Percentiles rank a stretch among this genome's conserved stretches.
Conservation (phyloP, 2,329 filamentous ascomycete species). For the Xylariaceae sp. region DNA sequence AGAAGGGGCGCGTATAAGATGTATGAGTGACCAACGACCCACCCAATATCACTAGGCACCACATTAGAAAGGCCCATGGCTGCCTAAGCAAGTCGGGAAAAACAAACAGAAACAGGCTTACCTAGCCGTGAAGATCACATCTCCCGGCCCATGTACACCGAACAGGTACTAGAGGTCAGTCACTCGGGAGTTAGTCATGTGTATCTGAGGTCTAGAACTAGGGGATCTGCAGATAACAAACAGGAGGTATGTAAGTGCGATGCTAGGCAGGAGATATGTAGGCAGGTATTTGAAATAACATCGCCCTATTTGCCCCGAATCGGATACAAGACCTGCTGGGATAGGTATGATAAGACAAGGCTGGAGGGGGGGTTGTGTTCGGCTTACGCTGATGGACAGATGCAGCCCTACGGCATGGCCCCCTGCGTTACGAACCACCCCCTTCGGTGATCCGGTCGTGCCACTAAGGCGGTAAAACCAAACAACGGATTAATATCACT, state of each 20-base stretch:
- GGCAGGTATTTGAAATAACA: neutral
- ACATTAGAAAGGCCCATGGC: conserved; percentile 11
- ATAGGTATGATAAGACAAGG: neutral
- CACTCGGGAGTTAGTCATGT: neutral
- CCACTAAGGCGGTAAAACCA: conserved; percentile 41
- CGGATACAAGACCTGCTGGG: neutral
- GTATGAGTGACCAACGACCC: conserved; percentile 83
- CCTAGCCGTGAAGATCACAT: conserved; percentile 50
- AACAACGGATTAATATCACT: neutral
- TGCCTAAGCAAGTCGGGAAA: no score
- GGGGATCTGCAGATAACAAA: no score
- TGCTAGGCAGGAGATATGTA: neutral
- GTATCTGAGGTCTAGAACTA: neutral
- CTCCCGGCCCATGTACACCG: conserved; percentile 68
- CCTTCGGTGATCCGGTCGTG: conserved; percentile 68
- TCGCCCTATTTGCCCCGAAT: neutral
- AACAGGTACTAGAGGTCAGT: conserved; percentile 8
- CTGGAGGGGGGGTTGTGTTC: conserved; percentile 46
- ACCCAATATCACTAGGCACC: conserved; percentile 66
- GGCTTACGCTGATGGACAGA: conserved; percentile 59
- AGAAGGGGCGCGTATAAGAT: conserved; percentile 86
- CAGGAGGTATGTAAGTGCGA: neutral
- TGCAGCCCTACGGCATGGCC: conserved; percentile 84
- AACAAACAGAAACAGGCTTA: conserved; percentile 33
- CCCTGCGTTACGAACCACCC: conserved; percentile 67